Base-by-base conservation (phyloP, 371 early-diverging fungal genomes). In the Apophysomyces sp. region DNA sequence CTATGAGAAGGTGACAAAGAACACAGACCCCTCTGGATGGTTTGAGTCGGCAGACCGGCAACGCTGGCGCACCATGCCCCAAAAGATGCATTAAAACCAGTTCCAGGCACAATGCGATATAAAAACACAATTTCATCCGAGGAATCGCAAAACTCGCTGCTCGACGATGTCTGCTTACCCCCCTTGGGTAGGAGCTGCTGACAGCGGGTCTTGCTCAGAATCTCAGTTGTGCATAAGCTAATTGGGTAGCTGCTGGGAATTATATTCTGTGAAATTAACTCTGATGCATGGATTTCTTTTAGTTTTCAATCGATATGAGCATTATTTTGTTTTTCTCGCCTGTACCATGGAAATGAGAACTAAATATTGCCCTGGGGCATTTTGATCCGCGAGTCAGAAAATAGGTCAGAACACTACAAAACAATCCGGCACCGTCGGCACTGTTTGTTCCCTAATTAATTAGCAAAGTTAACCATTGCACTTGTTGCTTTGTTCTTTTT, bases 301-400 rank as follows among this genome's bases (percentile, higher is more conserved):
- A 51, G 34, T 21, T 15, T 18, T 53, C 15, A 15, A 52, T 39
- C 9, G 5, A 51, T 18, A 31, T 0, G 44, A 54, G 18, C 16
- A 55, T 4, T 11, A 34, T 34, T 4, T 3, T n/a, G n/a, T 53
- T 13, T 11, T 12, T 40, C 13, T 26, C 18, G 2, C 32, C 34
- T 16, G 34, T 74, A 79, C 86, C 87, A 68, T 89, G 88, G 63
- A 88, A 88, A 61, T 89, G 90, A 0, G 90, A 88, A 21, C 84
- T 82, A 0, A 85, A 80, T 1, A 88, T n/a, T 2, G 85, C 68
- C 39, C 69, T 80, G 30, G 78, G 80, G 30, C 84, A 84, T 7
- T 69, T 26, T 9, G 36, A 18, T 1, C 67, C 73, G 24, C 67
- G 74, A 1, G 61, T 62, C 26, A 83, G 44, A 62, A 88, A 81